A percentile compares a stretch with the other conserved stretches of the same genome.
Conservation (phyloP, 306 rosid species). For the Erythrophleum fordii region DNA sequence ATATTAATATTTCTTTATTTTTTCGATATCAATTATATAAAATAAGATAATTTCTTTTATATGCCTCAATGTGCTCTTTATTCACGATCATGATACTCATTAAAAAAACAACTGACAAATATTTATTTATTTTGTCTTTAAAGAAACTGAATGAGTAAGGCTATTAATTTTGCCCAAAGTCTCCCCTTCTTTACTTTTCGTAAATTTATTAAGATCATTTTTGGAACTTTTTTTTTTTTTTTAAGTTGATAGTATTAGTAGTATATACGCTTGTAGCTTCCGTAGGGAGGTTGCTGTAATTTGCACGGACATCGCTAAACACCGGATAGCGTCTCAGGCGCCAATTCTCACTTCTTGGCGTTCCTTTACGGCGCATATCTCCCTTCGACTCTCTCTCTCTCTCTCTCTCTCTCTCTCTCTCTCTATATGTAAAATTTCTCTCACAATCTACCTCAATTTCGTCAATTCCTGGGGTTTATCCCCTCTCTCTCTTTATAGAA, state of each 20-base stretch:
- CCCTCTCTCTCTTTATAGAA: background rate
- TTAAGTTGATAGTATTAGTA: background rate
- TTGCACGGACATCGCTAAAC: background rate
- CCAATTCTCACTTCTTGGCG: background rate
- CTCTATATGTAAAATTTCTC: background rate
- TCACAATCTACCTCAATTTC: conserved; percentile 2
- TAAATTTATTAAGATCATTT: background rate
- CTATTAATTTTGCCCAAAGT: background rate
- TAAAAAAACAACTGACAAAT: too few species aligned
- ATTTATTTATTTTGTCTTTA: background rate
- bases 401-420: background rate
- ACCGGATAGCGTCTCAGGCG: conserved; percentile 2
- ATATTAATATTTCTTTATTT: too few species aligned
- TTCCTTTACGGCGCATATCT: background rate
- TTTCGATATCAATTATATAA: too few species aligned
- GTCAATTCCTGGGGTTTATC: background rate
- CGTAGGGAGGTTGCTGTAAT: background rate
- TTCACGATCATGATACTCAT: too few species aligned
- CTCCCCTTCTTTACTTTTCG: background rate
- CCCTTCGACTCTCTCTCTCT: background rate
- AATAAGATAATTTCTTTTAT: too few species aligned
- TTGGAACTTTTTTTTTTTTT: background rate
- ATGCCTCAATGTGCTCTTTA: too few species aligned
- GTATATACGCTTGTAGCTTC: background rate
- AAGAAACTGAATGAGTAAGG: background rate